phyloP scores from a whole-genome alignment of 768 basidiomycete species.

The Boletus sp. region DNA sequence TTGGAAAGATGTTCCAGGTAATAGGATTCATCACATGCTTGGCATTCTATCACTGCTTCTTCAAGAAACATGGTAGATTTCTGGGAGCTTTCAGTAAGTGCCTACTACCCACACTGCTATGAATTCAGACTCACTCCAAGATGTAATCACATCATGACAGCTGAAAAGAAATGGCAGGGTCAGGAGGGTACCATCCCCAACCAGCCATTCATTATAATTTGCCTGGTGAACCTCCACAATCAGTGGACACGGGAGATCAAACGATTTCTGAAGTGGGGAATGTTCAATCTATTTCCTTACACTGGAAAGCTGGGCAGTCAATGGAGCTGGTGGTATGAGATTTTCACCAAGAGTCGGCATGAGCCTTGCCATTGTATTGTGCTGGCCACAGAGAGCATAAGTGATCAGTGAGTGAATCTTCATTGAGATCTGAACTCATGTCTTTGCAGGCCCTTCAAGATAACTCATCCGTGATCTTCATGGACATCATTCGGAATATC shows the following conservation, averaged over 20 bases:
- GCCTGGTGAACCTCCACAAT: neutral
- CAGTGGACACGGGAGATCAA: conserved; percentile 1
- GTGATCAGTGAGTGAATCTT: too few relatives aligned
- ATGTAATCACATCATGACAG: too few relatives aligned
- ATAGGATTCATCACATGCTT: conserved; percentile 15
- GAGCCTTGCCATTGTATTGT: too few relatives aligned
- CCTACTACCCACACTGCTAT: too few relatives aligned
- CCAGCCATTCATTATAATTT: neutral
- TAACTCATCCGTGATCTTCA: too few relatives aligned
- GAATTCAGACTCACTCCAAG: too few relatives aligned
- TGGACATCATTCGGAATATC: neutral
- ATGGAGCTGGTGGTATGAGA: too few relatives aligned
- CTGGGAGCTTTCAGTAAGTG: neutral
- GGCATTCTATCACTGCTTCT: conserved; percentile 1
- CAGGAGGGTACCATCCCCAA: neutral
- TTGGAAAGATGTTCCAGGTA: conserved; percentile 23
- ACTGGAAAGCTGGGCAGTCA: too few relatives aligned
- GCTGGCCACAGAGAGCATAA: too few relatives aligned
- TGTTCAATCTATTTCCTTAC: neutral
- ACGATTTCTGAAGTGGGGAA: neutral
- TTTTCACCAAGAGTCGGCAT: too few relatives aligned
- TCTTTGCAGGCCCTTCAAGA: too few relatives aligned
- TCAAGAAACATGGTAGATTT: neutral
- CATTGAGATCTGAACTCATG: too few relatives aligned
- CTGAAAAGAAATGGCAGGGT: neutral